These are phyloP conservation scores for Ophiostoma tasmaniense DNA, from an alignment of 2,329 filamentous ascomycete species.

Conservation along the genomic window DNA sequence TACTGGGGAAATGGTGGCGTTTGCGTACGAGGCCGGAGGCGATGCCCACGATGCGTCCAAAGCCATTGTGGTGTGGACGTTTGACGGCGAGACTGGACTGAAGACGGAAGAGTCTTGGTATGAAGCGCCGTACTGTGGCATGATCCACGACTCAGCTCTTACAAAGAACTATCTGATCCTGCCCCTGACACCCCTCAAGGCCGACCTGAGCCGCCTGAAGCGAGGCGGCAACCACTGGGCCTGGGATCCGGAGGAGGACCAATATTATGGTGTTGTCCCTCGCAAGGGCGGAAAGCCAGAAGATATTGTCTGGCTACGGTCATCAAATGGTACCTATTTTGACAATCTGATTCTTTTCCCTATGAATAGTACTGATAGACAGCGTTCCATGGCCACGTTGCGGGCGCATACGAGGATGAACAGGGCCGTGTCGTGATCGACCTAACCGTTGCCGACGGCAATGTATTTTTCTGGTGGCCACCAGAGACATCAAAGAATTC, in stretches of 20 bases:
- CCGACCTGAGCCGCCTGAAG: slow-evolving; percentile 35
- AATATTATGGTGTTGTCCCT: slow-evolving; percentile 47
- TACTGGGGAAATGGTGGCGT: slow-evolving; percentile 44
- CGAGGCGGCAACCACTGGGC: slow-evolving; percentile 42
- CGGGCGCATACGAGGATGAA: slow-evolving; percentile 40
- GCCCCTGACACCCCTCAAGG: slow-evolving; percentile 41
- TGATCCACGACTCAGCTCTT: slow-evolving; percentile 44
- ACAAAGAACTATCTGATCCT: slow-evolving; percentile 41
- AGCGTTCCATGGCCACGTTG: slow-evolving; percentile 41
- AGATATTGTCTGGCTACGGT: slow-evolving; percentile 44
- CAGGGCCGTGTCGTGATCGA: slow-evolving; percentile 38
- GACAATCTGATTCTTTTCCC: too few relatives aligned
- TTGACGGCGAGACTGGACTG: slow-evolving; percentile 32
- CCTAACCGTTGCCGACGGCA: slow-evolving; percentile 36
- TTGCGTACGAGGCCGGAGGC: slow-evolving; percentile 41
- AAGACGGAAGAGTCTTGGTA: slow-evolving; percentile 42
- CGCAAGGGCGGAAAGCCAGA: slow-evolving; percentile 40
- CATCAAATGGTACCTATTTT: slow-evolving; percentile 36
- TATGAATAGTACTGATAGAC: neutral
- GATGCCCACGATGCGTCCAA: slow-evolving; percentile 35
- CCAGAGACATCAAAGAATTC: slow-evolving; percentile 16
- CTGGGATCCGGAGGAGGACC: slow-evolving; percentile 46
- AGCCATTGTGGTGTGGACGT: slow-evolving; percentile 40
- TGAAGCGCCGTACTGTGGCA: slow-evolving; percentile 42
- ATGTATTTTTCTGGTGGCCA: slow-evolving; percentile 40